Evolutionary conservation across 345 rosid genomes (phyloP).

Genomic region (Rhodomyrtus tomentosa): DNA sequence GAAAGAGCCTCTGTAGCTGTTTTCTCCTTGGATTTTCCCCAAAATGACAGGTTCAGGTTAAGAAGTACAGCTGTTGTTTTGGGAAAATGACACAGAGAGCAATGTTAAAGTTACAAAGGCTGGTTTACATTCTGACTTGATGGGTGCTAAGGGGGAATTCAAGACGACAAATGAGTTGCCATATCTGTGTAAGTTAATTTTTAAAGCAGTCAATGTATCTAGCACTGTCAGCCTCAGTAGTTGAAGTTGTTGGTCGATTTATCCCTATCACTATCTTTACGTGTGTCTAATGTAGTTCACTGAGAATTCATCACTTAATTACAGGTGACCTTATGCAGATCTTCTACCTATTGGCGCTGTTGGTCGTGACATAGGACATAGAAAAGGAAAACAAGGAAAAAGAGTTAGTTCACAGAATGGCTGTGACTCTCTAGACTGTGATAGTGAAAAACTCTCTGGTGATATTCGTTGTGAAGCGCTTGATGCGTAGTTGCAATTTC

Average conservation of each 20-base stretch:
- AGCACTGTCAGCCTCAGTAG: background rate
- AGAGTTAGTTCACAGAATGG: background rate
- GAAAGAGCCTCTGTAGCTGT: conserved; percentile 10
- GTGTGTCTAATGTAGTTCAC: background rate
- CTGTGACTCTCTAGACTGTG: background rate
- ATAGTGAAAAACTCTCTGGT: background rate
- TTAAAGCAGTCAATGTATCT: background rate
- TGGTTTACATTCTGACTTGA: background rate
- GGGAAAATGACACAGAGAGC: background rate
- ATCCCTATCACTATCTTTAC: background rate
- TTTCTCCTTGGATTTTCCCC: background rate
- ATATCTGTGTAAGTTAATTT: background rate
- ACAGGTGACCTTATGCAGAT: background rate
- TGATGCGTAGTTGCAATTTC: background rate
- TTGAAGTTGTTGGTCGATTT: background rate
- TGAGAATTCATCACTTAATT: background rate
- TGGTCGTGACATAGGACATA: background rate
- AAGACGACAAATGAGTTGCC: background rate
- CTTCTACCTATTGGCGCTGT: background rate
- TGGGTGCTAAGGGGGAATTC: background rate
- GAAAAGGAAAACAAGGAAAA: background rate
- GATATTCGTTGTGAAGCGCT: background rate
- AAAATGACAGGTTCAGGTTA: background rate
- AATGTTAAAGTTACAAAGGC: background rate
- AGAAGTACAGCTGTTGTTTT: background rate